Conservation (phyloP, 169 alveolate species). For the Miamiensis avidus region DNA sequence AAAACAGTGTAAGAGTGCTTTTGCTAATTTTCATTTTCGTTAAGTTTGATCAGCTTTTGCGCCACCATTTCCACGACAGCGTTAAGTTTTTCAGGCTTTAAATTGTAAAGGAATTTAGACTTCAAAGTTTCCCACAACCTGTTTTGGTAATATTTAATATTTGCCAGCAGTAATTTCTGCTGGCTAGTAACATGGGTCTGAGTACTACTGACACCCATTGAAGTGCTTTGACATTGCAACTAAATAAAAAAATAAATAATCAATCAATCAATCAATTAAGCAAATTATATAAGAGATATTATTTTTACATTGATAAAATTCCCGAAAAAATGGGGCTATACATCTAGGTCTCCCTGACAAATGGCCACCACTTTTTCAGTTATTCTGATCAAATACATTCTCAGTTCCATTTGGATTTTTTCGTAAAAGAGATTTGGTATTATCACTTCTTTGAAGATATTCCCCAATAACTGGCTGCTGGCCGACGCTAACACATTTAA, state of each 20-base stretch:
- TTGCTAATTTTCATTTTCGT: slow-evolving; percentile 1
- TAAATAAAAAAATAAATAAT: background rate
- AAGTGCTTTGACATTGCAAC: background rate
- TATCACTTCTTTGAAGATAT: slow-evolving; percentile 12
- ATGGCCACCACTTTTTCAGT: slow-evolving; percentile 14
- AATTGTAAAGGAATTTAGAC: slow-evolving; percentile 7
- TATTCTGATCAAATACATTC: slow-evolving; percentile 1
- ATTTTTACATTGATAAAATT: too few species aligned
- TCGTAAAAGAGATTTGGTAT: background rate
- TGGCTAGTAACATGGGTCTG: background rate
- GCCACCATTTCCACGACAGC: background rate
- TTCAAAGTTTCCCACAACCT: slow-evolving; percentile 22
- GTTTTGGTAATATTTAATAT: slow-evolving; percentile 4
- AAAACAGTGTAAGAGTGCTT: background rate
- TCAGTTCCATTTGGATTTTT: background rate
- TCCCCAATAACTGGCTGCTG: background rate
- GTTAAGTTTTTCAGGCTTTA: slow-evolving; percentile 4
- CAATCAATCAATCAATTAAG: background rate
- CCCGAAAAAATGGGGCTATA: background rate
- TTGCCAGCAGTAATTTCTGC: background rate
- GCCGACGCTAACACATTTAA: slow-evolving; percentile 13
- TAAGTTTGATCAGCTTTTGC: background rate
- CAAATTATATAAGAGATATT: too few species aligned
- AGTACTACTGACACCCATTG: background rate
- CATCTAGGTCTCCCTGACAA: slow-evolving; percentile 26